phyloP scores from a whole-genome alignment of 768 basidiomycete species.

The Trichaptum fuscoviolaceum region DNA sequence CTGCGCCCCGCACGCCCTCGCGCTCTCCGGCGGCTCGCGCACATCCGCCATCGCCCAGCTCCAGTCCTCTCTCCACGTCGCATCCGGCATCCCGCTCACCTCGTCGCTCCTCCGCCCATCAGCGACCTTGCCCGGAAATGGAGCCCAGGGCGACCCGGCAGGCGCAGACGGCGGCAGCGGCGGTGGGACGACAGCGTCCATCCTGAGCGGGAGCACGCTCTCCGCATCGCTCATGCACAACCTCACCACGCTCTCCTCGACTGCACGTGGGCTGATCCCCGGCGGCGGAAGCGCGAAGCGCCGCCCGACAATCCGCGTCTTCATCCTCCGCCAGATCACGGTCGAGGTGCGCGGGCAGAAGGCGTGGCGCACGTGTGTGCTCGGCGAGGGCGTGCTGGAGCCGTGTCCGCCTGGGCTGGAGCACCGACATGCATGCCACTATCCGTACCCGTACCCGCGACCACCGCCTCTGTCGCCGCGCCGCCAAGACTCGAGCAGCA shows the following conservation, averaged over 20 bases:
- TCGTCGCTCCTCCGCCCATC: background rate
- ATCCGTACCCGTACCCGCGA: too few relatives aligned
- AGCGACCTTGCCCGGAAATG: background rate
- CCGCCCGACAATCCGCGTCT: conserved; percentile 38
- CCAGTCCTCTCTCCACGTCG: background rate
- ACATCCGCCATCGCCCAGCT: background rate
- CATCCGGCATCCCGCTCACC: background rate
- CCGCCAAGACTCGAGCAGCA: conserved; percentile 17
- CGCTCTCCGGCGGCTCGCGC: background rate
- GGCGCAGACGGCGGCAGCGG: too few relatives aligned
- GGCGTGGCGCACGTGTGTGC: conserved; percentile 31
- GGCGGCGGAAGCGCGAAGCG: conserved; percentile 14
- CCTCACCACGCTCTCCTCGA: conserved; percentile 34
- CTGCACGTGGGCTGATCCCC: conserved; percentile 19
- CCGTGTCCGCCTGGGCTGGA: conserved; percentile 33
- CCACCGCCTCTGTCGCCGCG: conserved; percentile 15
- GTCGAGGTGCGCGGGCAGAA: conserved; percentile 31
- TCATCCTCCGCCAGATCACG: conserved; percentile 45
- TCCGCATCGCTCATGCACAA: conserved; percentile 1
- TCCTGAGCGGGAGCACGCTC: background rate
- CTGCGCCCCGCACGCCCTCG: background rate
- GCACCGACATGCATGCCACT: background rate
- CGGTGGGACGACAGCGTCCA: background rate
- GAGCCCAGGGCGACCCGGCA: background rate
- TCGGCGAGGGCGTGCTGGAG: conserved; percentile 47